Evolutionary conservation across 2,329 filamentous ascomycete species (phyloP), one percentile per base, ranked within the genome.

Genomic region (Monilinia aucupariae): DNA sequence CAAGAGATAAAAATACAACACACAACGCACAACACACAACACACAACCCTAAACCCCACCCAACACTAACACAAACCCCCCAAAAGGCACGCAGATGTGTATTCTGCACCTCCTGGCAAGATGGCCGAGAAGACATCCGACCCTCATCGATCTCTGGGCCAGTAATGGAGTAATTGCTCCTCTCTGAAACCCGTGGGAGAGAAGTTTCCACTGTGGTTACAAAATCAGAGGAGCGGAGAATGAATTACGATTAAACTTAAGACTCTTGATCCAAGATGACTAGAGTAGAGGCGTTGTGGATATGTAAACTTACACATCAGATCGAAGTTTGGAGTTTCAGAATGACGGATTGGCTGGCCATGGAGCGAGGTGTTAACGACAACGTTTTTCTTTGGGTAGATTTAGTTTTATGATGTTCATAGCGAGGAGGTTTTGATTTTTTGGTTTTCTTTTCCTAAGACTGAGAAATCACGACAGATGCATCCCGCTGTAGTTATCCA

Each of bases 91-190:
- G 74, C 65, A 76, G 82, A 7, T 85, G 82, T 71, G 73, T 82
- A 3, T 82, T 83, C 67, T 85, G 82, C 69, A 83, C 82, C 12
- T 82, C 78, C 65, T 85, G 82, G 82, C 74, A 79, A 65, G 82
- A 85, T 73, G 82, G 68, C 5, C 53, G 68, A 5, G 68, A 69
- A 54, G 68, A 69, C 13, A 20, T 48, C 37, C 54, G 20, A 34
- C 39, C 54, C 8, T 3, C 54, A 12, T 10, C 43, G 15, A 17
- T 32, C 20, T 37, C 43, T 17, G 22, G 9, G 3, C 8, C 48
- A 5, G 8, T 15, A 10, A 12, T 25, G 6, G 12, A 39, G 43
- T 55, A 13, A 55, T 30, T 4, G 2, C 5, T 5, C 34, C 25
- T 22, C 20, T 3, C 50, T 4, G 8, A n/a, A 27, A 17, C 6